Percentiles rank a stretch among this genome's conserved stretches.
Evolutionary conservation across 192 early-diverging fungal species (phyloP).

Genomic region (Mycoemilia scoparia): DNA sequence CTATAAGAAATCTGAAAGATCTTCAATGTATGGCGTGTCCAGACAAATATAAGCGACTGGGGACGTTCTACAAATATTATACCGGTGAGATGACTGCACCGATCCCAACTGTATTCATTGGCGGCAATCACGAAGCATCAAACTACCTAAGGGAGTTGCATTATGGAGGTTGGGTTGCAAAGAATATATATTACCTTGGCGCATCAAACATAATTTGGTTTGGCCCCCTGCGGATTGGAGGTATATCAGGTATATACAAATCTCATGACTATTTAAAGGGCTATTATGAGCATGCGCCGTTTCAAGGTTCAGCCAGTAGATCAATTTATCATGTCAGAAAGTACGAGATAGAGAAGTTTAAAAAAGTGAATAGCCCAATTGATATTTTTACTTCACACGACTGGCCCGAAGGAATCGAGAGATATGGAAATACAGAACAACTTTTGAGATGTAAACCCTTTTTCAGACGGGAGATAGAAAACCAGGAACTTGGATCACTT

Average conservation of each 20-base stretch:
- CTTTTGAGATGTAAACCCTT: slow-evolving; percentile 55
- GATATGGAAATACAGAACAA: slow-evolving; percentile 44
- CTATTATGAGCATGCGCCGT: slow-evolving; percentile 67
- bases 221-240: slow-evolving; percentile 79
- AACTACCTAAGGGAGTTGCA: slow-evolving; percentile 93
- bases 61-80: slow-evolving; percentile 90
- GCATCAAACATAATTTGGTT: slow-evolving; percentile 69
- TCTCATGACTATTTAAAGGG: slow-evolving; percentile 34
- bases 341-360: slow-evolving; percentile 64
- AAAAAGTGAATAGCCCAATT: slow-evolving; percentile 49
- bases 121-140: slow-evolving; percentile 95
- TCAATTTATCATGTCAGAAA: slow-evolving; percentile 75
- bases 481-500: slow-evolving; percentile 44
- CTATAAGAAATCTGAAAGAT: slow-evolving; percentile 71
- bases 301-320: slow-evolving; percentile 35
- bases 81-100: slow-evolving; percentile 60
- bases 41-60: slow-evolving; percentile 63
- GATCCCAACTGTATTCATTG: slow-evolving; percentile 83
- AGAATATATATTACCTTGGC: slow-evolving; percentile 88
- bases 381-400: slow-evolving; percentile 92
- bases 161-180: slow-evolving; percentile 87
- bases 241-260: slow-evolving; percentile 84
- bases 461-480: slow-evolving; percentile 49
- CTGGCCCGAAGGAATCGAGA: slow-evolving; percentile 79
- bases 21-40: slow-evolving; percentile 68